Base-by-base conservation (phyloP, 2,329 filamentous ascomycete genomes). In the Exophiala calicioides region DNA sequence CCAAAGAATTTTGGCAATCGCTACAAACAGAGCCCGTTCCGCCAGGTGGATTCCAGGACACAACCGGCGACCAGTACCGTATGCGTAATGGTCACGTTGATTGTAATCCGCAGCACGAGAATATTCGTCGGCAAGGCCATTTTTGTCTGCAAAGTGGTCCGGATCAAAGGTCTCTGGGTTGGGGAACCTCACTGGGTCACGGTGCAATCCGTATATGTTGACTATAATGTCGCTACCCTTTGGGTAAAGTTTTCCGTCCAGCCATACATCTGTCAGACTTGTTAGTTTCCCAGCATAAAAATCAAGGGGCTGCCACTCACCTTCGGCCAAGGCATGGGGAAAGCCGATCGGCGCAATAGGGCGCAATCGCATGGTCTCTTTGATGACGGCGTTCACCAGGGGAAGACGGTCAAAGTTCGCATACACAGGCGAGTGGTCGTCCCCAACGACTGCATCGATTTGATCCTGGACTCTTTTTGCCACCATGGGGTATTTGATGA, bases 261-360 rank as follows among this genome's bases (percentile, higher is more conserved):
- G 66, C 53, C 73, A 78, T 8, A 61, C 57, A 46, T 79, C 75
- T 50, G 26, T 13, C n/a, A n/a, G 10, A 24, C 19, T 13, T 3
- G 6, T 24, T 26, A n/a, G 3, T 13, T 20, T 26, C n/a, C n/a
- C 23, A 13, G 12, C 37, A 59, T 38, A n/a, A n/a, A n/a, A n/a
- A n/a, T n/a, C n/a, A n/a, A n/a, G n/a, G n/a, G n/a, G n/a, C 7
- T 10, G 15, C 9, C 23, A 34, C 33, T 41, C 43, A 37, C 77
- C 74, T 27, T 70, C 65, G 0, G 70, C 72, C 0, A 68, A 65
- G 1, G 74, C 72, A 47, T 79, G 76, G 0, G 75, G 75, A 1
- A 71, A 67, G 0, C 69, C 73, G 0, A 73, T 58, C 0, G 74
- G 71, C 1, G 68, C 68, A 0, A 69, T 64, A 3, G 70, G 70